Conservation (phyloP, 2,329 filamentous ascomycete genomes). For the Ceratocystis papillata region DNA sequence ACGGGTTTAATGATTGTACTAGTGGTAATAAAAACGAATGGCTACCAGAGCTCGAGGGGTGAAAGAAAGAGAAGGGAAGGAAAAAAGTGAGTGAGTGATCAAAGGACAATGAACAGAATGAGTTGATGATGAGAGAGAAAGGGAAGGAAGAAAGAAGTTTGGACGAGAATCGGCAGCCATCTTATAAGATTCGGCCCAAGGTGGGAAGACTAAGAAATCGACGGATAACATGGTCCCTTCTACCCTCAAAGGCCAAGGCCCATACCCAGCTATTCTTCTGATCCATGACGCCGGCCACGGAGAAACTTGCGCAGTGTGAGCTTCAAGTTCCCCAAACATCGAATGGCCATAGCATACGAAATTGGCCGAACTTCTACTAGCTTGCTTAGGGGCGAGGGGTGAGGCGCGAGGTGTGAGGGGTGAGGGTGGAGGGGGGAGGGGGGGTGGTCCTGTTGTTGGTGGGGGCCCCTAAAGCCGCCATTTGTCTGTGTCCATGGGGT, state of each 20-base stretch:
- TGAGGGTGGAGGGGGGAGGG: background rate
- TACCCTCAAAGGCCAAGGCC: too few relatives aligned
- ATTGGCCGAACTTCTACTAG: background rate
- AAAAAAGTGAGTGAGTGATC: slow-evolving; percentile 7
- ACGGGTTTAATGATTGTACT: background rate
- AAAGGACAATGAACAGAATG: slow-evolving; percentile 14
- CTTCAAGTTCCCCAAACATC: background rate
- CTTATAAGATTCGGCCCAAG: slow-evolving; percentile 1
- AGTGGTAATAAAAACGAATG: slow-evolving; percentile 16
- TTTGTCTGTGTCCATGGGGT: too few relatives aligned
- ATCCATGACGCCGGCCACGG: background rate
- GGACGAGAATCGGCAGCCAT: background rate
- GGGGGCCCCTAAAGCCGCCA: too few relatives aligned
- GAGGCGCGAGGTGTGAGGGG: too few relatives aligned
- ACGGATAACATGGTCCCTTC: background rate
- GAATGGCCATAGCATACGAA: background rate
- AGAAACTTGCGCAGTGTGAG: background rate
- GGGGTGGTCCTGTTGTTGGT: background rate
- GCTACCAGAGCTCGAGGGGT: slow-evolving; percentile 20
- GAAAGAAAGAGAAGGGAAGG: background rate
- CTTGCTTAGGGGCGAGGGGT: background rate
- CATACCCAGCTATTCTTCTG: background rate
- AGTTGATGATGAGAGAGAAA: slow-evolving; percentile 14
- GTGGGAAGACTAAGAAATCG: background rate
- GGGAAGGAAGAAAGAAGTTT: slow-evolving; percentile 1